Percentiles rank a stretch among this genome's conserved stretches.
Evolutionary conservation across 768 basidiomycete genomes (phyloP).

Genomic region (Dioszegia aurantiaca): DNA sequence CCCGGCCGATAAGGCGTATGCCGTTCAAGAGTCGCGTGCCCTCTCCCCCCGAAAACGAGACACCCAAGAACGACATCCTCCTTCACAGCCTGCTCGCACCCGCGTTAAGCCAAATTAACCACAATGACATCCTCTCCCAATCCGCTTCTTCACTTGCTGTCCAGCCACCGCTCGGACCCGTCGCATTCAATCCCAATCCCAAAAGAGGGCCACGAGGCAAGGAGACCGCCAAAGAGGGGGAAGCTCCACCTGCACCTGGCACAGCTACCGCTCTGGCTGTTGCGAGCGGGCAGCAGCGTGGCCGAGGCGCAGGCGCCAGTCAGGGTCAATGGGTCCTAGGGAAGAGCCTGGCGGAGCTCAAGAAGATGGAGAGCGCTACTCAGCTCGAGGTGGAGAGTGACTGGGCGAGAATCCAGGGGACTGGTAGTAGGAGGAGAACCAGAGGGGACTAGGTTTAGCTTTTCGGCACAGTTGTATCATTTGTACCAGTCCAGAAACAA

Average conservation of each 20-base stretch:
- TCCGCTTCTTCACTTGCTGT: slow-evolving; percentile 12
- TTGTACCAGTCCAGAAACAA: slow-evolving; percentile 87
- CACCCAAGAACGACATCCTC: slow-evolving; percentile 32
- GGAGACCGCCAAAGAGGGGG: slow-evolving; percentile 16
- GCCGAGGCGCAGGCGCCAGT: slow-evolving; percentile 24
- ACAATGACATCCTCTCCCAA: slow-evolving; percentile 46
- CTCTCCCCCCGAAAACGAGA: slow-evolving; percentile 13
- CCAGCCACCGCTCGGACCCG: slow-evolving; percentile 3
- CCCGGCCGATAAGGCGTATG: slow-evolving; percentile 35
- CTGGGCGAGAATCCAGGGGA: slow-evolving; percentile 46
- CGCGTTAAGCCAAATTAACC: slow-evolving; percentile 31
- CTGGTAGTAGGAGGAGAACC: slow-evolving; percentile 27
- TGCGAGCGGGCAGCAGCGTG: slow-evolving; percentile 23
- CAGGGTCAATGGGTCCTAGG: slow-evolving; percentile 36
- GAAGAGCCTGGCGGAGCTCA: slow-evolving; percentile 44
- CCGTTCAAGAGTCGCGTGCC: slow-evolving; percentile 21
- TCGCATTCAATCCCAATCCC: slow-evolving; percentile 15
- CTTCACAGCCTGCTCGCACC: slow-evolving; percentile 37
- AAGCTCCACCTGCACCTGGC: slow-evolving; percentile 29
- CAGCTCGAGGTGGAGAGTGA: slow-evolving; percentile 43
- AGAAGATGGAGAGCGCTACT: slow-evolving; percentile 37
- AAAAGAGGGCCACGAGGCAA: slow-evolving; percentile 43
- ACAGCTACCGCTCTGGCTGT: slow-evolving; percentile 42
- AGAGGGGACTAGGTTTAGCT: slow-evolving; percentile 26
- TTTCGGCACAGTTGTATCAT: neutral